Percentiles rank a stretch among this genome's conserved stretches.
Conservation (phyloP, 2,329 filamentous ascomycete genomes). For the Aureobasidium lini region DNA sequence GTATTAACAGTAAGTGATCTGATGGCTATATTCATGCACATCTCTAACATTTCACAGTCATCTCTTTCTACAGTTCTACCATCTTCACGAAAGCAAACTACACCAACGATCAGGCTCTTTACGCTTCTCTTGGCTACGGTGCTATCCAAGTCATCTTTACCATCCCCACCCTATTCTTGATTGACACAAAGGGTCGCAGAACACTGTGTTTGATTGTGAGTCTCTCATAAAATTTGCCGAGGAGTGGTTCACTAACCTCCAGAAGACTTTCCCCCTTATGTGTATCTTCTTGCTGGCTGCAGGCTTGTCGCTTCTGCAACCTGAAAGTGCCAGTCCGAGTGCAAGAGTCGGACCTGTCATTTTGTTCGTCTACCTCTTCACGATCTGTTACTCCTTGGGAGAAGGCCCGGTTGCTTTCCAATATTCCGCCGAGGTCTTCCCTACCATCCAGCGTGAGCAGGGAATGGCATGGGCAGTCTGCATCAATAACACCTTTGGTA, state of each 20-base stretch:
- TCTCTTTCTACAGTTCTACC: conserved; percentile 28
- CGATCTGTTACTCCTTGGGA: conserved; percentile 43
- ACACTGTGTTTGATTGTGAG: conserved; percentile 27
- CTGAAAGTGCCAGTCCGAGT: conserved; percentile 16
- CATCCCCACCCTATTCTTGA: conserved; percentile 39
- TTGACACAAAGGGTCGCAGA: conserved; percentile 39
- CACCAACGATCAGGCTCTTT: conserved; percentile 29
- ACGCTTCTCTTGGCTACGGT: conserved; percentile 38
- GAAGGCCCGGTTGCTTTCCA: conserved; percentile 37
- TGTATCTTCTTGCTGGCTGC: conserved; percentile 43
- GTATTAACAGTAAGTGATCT: conserved; percentile 8
- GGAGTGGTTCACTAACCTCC: not conserved
- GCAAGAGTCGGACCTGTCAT: conserved; percentile 33
- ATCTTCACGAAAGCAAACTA: conserved; percentile 33
- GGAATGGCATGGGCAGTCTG: conserved; percentile 47
- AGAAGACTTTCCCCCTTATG: conserved; percentile 42
- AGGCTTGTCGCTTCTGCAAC: conserved; percentile 34
- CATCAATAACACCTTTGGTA: conserved; percentile 49
- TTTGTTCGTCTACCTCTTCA: conserved; percentile 43
- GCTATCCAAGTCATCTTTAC: conserved; percentile 40
- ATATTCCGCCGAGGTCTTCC: conserved; percentile 39
- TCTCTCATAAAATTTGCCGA: not conserved
- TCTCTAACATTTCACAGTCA: conserved; percentile 16
- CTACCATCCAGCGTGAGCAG: conserved; percentile 37
- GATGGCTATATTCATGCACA: not conserved